phyloP scores from a whole-genome alignment of 768 basidiomycete species.

The Termitomyces bulborhizus region DNA sequence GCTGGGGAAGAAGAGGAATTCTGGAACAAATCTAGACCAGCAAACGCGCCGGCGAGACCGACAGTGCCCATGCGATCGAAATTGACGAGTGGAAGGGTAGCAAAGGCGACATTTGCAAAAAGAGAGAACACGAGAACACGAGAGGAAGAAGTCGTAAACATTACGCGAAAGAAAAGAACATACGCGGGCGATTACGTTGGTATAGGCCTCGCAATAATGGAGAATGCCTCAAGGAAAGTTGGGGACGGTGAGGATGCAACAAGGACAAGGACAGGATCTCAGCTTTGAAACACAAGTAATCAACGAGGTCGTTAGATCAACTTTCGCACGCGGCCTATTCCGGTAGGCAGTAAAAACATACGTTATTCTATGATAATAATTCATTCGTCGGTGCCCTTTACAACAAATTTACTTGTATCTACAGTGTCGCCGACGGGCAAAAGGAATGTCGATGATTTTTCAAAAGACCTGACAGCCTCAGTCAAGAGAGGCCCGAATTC shows the following conservation, averaged over 20 bases:
- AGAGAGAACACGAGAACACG: slow-evolving; percentile 14
- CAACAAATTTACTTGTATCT: slow-evolving; percentile 25
- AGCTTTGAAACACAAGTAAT: not conserved
- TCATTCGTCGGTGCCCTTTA: slow-evolving; percentile 21
- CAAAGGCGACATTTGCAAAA: slow-evolving; percentile 23
- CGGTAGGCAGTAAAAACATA: not conserved
- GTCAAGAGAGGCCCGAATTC: not conserved
- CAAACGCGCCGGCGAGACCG: slow-evolving; percentile 82
- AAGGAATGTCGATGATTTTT: slow-evolving; percentile 55
- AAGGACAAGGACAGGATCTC: slow-evolving; percentile 1
- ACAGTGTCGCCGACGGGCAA: slow-evolving; percentile 48
- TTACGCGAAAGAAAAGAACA: slow-evolving; percentile 11
- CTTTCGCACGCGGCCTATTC: slow-evolving; percentile 11
- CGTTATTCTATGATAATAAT: not conserved
- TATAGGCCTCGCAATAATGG: slow-evolving; percentile 5
- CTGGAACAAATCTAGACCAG: slow-evolving; percentile 76
- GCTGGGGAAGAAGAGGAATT: slow-evolving; percentile 39
- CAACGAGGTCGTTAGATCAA: slow-evolving; percentile 13
- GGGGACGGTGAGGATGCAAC: not conserved
- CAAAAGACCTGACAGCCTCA: slow-evolving; percentile 37
- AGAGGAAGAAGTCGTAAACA: slow-evolving; percentile 18
- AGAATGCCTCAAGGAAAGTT: not conserved
- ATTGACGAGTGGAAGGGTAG: slow-evolving; percentile 35
- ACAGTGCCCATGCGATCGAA: slow-evolving; percentile 84
- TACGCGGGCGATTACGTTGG: slow-evolving; percentile 8